phyloP scores from a whole-genome alignment of 2,329 filamentous ascomycete genomes.

The Aspergillus sp. region DNA sequence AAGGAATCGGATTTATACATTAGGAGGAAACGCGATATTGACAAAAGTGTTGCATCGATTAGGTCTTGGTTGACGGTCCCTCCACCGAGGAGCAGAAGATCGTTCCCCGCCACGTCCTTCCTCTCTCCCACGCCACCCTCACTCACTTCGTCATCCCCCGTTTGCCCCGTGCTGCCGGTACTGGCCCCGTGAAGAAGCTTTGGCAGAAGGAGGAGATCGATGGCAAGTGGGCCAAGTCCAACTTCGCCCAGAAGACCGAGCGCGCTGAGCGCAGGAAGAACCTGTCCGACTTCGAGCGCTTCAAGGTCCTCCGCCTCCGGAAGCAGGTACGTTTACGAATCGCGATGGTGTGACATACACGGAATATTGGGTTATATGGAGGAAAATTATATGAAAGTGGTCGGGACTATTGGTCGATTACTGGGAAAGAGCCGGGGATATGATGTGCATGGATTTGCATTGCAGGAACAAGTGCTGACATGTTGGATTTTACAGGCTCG shows the following conservation, averaged over 20 bases:
- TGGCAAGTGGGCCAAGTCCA: constrained; percentile 85
- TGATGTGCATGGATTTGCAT: background rate
- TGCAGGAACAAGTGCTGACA: constrained; percentile 18
- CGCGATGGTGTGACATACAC: constrained; percentile 1
- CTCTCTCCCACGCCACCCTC: constrained; percentile 81
- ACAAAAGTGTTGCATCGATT: constrained; percentile 26
- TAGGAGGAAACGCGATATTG: constrained; percentile 20
- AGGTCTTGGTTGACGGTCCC: constrained; percentile 97
- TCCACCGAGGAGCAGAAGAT: constrained; percentile 75
- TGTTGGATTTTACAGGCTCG: constrained; percentile 58
- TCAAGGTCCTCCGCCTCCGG: constrained; percentile 99
- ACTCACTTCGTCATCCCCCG: constrained; percentile 85
- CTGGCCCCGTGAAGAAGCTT: constrained; percentile 76
- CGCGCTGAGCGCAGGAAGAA: constrained; percentile 83
- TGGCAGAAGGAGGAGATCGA: constrained; percentile 94
- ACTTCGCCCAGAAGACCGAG: constrained; percentile 91
- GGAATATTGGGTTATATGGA: background rate
- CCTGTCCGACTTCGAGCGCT: constrained; percentile 98
- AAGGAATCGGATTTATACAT: constrained; percentile 10
- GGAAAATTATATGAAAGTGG: background rate
- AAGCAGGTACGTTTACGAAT: constrained; percentile 74
- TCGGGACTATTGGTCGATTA: background rate
- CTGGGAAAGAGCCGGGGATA: background rate
- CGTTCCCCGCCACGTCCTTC: constrained; percentile 83
- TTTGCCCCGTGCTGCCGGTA: constrained; percentile 81